Percentiles rank a stretch among this genome's conserved stretches.
These are phyloP conservation scores for Fusarium sororula DNA, from an alignment of 2,329 filamentous ascomycete species.

Conservation along the genomic window DNA sequence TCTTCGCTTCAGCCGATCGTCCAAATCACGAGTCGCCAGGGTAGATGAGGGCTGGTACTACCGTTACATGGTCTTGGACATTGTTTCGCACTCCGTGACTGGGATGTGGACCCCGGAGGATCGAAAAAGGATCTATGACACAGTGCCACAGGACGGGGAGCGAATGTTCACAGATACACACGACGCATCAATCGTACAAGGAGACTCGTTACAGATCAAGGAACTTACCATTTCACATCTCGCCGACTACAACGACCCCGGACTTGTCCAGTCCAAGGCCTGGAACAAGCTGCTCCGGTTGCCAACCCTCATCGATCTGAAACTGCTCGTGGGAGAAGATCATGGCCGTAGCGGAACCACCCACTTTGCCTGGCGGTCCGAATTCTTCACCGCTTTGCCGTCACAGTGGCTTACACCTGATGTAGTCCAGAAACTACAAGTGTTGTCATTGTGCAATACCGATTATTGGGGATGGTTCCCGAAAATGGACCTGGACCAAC, in stretches of 20 bases:
- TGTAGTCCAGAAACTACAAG: slow-evolving; percentile 34
- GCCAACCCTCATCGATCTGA: background rate
- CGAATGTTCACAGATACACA: background rate
- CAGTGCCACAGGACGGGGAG: accelerated
- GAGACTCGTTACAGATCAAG: accelerated
- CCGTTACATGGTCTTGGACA: background rate
- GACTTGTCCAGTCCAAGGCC: background rate
- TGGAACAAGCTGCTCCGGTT: background rate
- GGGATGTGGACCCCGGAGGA: background rate
- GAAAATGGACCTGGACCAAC: slow-evolving; percentile 44
- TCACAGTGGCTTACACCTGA: slow-evolving; percentile 16
- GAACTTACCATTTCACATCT: background rate
- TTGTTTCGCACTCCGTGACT: accelerated
- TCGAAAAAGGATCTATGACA: accelerated
- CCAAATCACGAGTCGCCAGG: too few species aligned
- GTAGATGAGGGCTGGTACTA: background rate
- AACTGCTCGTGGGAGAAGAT: background rate
- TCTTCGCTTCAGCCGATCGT: background rate
- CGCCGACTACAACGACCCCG: background rate
- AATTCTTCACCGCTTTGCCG: slow-evolving; percentile 22
- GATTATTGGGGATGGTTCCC: slow-evolving; percentile 51
- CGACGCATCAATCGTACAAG: accelerated
- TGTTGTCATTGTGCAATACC: slow-evolving; percentile 49
- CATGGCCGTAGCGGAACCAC: accelerated
- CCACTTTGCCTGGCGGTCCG: background rate